These are phyloP conservation scores for Eimeria tenella DNA, from an alignment of 169 alveolate species.

Conservation along the genomic window DNA sequence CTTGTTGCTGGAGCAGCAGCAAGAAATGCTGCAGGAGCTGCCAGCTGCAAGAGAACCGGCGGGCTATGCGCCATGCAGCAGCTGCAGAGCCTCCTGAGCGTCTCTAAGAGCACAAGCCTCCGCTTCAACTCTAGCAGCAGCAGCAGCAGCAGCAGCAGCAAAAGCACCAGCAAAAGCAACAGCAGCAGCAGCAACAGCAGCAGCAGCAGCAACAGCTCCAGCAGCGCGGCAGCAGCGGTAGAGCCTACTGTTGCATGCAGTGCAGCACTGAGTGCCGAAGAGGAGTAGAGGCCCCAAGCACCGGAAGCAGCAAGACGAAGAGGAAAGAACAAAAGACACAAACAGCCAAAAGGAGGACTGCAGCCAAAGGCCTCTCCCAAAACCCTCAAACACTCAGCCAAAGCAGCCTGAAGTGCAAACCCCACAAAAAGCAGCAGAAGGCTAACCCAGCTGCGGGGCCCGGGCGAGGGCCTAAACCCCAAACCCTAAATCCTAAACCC, in stretches of 20 bases:
- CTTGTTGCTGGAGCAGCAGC: not conserved
- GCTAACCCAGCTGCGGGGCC: too few species aligned
- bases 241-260: not conserved
- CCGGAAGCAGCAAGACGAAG: slow-evolving; percentile 8
- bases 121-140: not conserved
- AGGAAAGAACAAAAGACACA: not conserved
- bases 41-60: not conserved
- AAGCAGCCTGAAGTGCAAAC: not conserved
- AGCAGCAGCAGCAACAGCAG: not conserved
- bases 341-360: not conserved
- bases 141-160: not conserved
- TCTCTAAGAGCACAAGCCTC: not conserved
- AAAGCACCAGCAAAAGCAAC: not conserved
- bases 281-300: not conserved
- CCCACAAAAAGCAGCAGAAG: not conserved
- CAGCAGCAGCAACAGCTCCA: not conserved
- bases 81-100: not conserved
- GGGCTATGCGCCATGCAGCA: not conserved
- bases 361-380: not conserved
- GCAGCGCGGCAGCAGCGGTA: slow-evolving; percentile 26
- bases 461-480: not conserved
- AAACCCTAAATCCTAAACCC: slow-evolving; percentile 18
- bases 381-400: not conserved
- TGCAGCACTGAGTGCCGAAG: slow-evolving; percentile 3
- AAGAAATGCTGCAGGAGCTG: not conserved